A percentile compares a stretch with the other conserved stretches of the same genome.
These are phyloP conservation scores for Cyberlindnera mississippiensis DNA, from an alignment of 805 yeast genomes.

Conservation along the genomic window DNA sequence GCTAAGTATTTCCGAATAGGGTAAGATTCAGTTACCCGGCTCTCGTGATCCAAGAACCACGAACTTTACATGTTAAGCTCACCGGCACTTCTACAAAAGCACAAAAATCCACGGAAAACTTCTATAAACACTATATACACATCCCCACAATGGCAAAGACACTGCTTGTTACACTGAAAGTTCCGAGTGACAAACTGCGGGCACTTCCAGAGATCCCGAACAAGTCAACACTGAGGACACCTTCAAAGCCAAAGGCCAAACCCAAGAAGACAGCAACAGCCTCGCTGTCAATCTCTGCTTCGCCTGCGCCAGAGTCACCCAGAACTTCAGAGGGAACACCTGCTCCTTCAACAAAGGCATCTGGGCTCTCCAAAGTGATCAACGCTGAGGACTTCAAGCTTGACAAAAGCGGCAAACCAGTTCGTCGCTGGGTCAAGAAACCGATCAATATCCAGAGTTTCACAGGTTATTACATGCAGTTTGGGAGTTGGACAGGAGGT, in stretches of 20 bases:
- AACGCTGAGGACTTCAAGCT: conserved; percentile 26
- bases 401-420: conserved; percentile 40
- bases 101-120: too few species aligned
- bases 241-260: conserved; percentile 1
- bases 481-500: conserved; percentile 38
- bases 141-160: conserved; percentile 6
- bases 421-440: conserved; percentile 41
- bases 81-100: too few species aligned
- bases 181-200: conserved; percentile 13
- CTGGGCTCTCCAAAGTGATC: conserved; percentile 10
- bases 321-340: conserved; percentile 18
- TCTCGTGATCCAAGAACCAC: too few species aligned
- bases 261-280: not conserved
- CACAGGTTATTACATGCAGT: conserved; percentile 38
- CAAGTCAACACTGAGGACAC: not conserved
- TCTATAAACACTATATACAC: not conserved
- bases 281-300: not conserved
- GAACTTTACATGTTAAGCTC: too few species aligned
- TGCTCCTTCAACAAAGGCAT: conserved; percentile 2
- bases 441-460: conserved; percentile 39
- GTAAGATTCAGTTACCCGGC: not conserved
- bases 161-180: conserved; percentile 18
- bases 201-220: conserved; percentile 1
- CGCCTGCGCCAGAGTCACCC: conserved; percentile 14
- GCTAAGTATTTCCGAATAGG: too few species aligned